A percentile compares a stretch with the other conserved stretches of the same genome.
Conservation (phyloP, 352 stramenopile species). For the Phytopythium boreale region DNA sequence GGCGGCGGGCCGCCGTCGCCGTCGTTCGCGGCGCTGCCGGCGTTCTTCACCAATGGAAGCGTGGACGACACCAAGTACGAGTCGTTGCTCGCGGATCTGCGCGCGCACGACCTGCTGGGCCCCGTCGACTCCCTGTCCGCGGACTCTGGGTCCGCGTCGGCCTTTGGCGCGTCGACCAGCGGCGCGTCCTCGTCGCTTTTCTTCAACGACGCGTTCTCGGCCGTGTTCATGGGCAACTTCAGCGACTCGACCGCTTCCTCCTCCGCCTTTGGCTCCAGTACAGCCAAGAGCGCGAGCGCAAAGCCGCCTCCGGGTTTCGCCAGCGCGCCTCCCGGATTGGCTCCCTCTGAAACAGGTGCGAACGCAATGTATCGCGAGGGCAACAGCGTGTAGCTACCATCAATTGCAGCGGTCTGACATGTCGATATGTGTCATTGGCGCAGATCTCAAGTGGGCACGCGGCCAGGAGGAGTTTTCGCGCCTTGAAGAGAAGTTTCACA, state of each 20-base stretch:
- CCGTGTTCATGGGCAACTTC: constrained; percentile 81
- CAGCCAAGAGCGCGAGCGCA: not conserved
- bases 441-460: constrained; percentile 75
- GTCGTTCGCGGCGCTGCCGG: constrained; percentile 50
- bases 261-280: constrained; percentile 6
- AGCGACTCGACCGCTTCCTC: constrained; percentile 26
- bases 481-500: constrained; percentile 49
- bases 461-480: constrained; percentile 73
- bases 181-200: constrained; percentile 67
- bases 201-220: constrained; percentile 84
- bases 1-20: constrained; percentile 15
- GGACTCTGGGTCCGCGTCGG: constrained; percentile 6
- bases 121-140: constrained; percentile 37
- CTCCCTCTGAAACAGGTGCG: constrained; percentile 39
- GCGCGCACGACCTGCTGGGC: constrained; percentile 78
- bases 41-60: constrained; percentile 77
- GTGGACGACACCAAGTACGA: constrained; percentile 89
- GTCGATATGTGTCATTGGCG: not conserved
- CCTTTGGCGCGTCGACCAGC: constrained; percentile 10
- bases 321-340: constrained; percentile 47
- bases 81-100: constrained; percentile 78
- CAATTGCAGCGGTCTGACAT: not conserved
- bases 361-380: not conserved
- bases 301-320: constrained; percentile 50
- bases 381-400: not conserved